Conservation (phyloP, 805 yeast genomes). For the Yarrowia osloensis region DNA sequence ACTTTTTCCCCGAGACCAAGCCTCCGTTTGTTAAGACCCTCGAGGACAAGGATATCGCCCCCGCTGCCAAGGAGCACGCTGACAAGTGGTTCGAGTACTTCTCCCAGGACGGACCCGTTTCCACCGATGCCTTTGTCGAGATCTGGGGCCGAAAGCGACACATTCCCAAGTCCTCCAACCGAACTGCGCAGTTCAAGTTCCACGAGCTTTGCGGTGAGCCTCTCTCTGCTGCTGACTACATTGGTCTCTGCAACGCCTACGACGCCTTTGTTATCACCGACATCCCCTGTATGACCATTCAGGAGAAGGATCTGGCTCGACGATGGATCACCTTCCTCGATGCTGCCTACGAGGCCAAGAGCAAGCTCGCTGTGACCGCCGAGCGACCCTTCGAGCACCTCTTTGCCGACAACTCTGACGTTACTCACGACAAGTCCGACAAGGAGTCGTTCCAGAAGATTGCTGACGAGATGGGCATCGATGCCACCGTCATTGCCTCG, state of each 20-base stretch:
- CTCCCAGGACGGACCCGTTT: conserved; percentile 56
- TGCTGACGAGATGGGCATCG: conserved; percentile 76
- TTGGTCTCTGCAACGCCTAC: conserved; percentile 75
- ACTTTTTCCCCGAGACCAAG: conserved; percentile 56
- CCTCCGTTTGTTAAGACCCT: conserved; percentile 57
- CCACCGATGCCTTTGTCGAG: conserved; percentile 43
- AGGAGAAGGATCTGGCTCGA: conserved; percentile 80
- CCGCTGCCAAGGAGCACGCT: conserved; percentile 61
- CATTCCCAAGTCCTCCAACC: conserved; percentile 74
- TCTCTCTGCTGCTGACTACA: conserved; percentile 91
- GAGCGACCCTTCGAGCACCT: conserved; percentile 82
- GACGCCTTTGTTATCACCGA: conserved; percentile 85
- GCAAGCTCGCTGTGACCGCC: conserved; percentile 83
- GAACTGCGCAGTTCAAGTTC: conserved; percentile 88
- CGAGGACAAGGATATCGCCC: conserved; percentile 47
- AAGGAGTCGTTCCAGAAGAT: conserved; percentile 47
- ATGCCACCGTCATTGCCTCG: conserved; percentile 51
- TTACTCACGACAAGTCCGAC: conserved; percentile 34
- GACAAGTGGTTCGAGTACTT: conserved; percentile 79
- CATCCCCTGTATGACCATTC: conserved; percentile 79
- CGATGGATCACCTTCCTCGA: conserved; percentile 93
- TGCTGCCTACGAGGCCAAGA: conserved; percentile 91
- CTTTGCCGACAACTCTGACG: conserved; percentile 64
- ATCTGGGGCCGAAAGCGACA: conserved; percentile 87
- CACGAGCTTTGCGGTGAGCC: conserved; percentile 84